phyloP scores from a whole-genome alignment of 2,329 filamentous ascomycete genomes.

The Dactylellina drechsleri region DNA sequence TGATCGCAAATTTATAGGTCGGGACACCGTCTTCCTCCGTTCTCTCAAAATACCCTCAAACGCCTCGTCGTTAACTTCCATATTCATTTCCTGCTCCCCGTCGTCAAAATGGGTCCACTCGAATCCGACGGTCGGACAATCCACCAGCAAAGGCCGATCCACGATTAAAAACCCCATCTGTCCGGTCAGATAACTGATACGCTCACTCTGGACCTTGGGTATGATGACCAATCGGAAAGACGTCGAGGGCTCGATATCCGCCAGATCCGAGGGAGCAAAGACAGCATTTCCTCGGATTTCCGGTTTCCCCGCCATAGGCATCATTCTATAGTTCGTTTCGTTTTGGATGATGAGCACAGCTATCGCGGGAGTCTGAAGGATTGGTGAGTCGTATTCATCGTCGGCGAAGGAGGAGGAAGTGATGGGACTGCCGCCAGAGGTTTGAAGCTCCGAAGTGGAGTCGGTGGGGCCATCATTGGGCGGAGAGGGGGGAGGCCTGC shows the following conservation, averaged over 20 bases:
- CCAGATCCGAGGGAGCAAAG: constrained; percentile 12
- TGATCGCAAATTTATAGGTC: constrained; percentile 25
- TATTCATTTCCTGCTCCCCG: constrained; percentile 23
- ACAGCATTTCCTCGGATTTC: constrained; percentile 32
- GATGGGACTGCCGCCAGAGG: constrained; percentile 5
- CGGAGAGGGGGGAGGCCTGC: neutral
- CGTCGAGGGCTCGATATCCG: constrained; percentile 22
- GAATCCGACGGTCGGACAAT: constrained; percentile 33
- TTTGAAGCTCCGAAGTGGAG: constrained; percentile 29
- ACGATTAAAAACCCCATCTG: constrained; percentile 36
- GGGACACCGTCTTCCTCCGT: constrained; percentile 22
- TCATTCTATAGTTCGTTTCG: constrained; percentile 17
- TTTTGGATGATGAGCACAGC: constrained; percentile 27
- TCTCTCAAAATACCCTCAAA: constrained; percentile 22
- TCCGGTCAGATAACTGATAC: constrained; percentile 6
- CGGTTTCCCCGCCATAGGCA: constrained; percentile 11
- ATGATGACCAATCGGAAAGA: constrained; percentile 12
- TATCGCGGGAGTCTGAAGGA: neutral
- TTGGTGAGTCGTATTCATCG: neutral
- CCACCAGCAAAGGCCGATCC: constrained; percentile 13
- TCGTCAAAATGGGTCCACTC: constrained; percentile 33
- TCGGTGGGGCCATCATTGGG: constrained; percentile 16
- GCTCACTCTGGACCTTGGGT: constrained; percentile 4
- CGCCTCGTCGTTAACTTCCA: constrained; percentile 37
- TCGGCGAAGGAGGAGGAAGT: neutral